Percentiles rank a stretch among this genome's conserved stretches.
These are phyloP conservation scores for Xylaria cubensis DNA, from an alignment of 495 filamentous ascomycete species.

Conservation along the genomic window DNA sequence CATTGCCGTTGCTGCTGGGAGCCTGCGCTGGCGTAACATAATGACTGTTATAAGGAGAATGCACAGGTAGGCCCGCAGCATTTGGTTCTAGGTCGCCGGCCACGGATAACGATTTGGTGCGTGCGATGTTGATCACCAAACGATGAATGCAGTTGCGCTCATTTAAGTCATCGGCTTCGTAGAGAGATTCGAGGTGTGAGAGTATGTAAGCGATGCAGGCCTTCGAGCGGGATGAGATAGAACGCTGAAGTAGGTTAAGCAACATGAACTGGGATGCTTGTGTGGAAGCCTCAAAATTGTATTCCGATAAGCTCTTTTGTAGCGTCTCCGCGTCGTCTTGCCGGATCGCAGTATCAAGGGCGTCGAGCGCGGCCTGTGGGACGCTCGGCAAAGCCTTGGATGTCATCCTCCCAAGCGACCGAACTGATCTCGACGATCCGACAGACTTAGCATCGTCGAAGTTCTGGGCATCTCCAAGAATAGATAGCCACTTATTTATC, in stretches of 20 bases:
- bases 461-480: conserved; percentile 73
- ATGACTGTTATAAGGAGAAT: conserved; percentile 67
- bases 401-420: conserved; percentile 72
- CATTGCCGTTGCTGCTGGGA: conserved; percentile 58
- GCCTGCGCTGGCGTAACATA: conserved; percentile 67
- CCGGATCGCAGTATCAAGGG: conserved; percentile 77
- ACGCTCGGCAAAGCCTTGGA: conserved; percentile 75
- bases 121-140: conserved; percentile 86
- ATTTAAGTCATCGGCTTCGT: conserved; percentile 91
- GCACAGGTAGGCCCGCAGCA: conserved; percentile 53
- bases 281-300: conserved; percentile 60
- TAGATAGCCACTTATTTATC: conserved; percentile 91
- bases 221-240: conserved; percentile 74
- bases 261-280: conserved; percentile 66
- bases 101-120: conserved; percentile 69
- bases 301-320: conserved; percentile 61
- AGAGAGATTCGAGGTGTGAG: conserved; percentile 67
- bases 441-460: conserved; percentile 74
- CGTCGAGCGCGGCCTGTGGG: conserved; percentile 68
- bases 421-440: conserved; percentile 60
- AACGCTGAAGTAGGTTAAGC: conserved; percentile 81
- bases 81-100: conserved; percentile 56
- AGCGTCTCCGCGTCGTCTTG: conserved; percentile 72
- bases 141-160: conserved; percentile 92
- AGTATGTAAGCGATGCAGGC: conserved; percentile 74